Evolutionary conservation across 202 grass and related monocot species (phyloP).

Genomic region (Panicum virgatum): DNA sequence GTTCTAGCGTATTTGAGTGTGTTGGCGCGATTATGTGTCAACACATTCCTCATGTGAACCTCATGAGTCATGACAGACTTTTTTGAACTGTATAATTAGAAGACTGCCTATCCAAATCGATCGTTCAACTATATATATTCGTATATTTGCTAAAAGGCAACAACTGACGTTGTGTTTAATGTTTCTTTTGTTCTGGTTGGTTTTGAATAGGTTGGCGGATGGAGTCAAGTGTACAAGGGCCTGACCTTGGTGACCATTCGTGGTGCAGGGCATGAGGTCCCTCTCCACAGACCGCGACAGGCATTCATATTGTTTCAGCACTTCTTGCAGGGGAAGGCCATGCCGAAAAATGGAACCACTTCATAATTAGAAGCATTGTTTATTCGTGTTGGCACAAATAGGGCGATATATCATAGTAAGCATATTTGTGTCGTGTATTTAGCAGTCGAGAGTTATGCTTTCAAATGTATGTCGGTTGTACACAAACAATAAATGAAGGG

Average conservation of each 20-base stretch:
- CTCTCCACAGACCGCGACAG: conserved; percentile 54
- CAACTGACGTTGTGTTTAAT: background rate
- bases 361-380: background rate
- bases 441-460: background rate
- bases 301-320: conserved; percentile 54
- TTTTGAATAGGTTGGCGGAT: conserved; percentile 55
- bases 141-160: background rate
- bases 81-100: background rate
- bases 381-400: background rate
- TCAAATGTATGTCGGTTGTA: background rate
- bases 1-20: too few relatives aligned
- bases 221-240: conserved; percentile 66
- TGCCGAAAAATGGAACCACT: conserved; percentile 32
- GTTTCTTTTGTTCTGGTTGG: background rate
- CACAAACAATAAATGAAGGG: background rate
- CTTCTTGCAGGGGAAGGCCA: conserved; percentile 53
- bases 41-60: background rate
- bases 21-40: too few relatives aligned
- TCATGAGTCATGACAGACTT: too few relatives aligned
- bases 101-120: background rate
- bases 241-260: conserved; percentile 54
- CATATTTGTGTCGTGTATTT: background rate
- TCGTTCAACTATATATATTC: too few relatives aligned
- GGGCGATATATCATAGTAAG: background rate
- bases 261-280: conserved; percentile 66